A percentile compares a stretch with the other conserved stretches of the same genome.
Conservation (phyloP, 305 asterid species). For the Coffea humblotiana region DNA sequence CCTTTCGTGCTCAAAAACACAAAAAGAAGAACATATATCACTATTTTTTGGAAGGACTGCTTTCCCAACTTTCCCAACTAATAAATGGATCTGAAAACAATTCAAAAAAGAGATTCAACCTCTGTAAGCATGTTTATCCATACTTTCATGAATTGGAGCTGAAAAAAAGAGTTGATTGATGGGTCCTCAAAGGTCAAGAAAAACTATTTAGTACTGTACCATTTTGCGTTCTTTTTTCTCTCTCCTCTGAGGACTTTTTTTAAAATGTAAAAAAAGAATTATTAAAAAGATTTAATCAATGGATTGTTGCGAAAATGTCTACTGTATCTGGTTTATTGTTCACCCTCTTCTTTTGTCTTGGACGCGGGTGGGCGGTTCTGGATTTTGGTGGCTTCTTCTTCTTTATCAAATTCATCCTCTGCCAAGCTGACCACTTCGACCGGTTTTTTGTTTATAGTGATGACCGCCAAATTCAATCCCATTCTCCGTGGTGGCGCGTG, state of each 20-base stretch:
- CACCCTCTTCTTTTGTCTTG: slow-evolving; percentile 5
- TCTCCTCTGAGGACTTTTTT: background rate
- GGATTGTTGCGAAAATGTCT: slow-evolving; percentile 10
- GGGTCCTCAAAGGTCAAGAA: slow-evolving; percentile 20
- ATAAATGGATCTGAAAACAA: slow-evolving; percentile 15
- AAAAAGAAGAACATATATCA: background rate
- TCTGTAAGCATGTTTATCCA: background rate
- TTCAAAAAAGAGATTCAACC: background rate
- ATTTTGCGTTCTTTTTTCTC: background rate
- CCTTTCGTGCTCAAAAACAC: background rate
- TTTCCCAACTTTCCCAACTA: slow-evolving; percentile 2
- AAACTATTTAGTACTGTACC: background rate
- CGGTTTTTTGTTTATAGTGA: slow-evolving; percentile 17
- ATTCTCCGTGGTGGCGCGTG: slow-evolving; percentile 25
- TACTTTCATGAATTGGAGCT: slow-evolving; percentile 11
- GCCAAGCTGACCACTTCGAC: background rate
- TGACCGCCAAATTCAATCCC: slow-evolving; percentile 22
- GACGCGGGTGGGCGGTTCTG: slow-evolving; percentile 23
- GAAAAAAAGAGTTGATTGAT: background rate
- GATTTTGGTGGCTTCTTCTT: slow-evolving; percentile 14
- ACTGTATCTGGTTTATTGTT: background rate
- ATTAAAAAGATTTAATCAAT: background rate
- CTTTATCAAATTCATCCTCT: background rate
- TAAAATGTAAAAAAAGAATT: background rate
- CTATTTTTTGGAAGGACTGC: background rate